Evolutionary conservation across 176 grass and related monocot species (phyloP).

Genomic region (Coix lacrymajobi): DNA sequence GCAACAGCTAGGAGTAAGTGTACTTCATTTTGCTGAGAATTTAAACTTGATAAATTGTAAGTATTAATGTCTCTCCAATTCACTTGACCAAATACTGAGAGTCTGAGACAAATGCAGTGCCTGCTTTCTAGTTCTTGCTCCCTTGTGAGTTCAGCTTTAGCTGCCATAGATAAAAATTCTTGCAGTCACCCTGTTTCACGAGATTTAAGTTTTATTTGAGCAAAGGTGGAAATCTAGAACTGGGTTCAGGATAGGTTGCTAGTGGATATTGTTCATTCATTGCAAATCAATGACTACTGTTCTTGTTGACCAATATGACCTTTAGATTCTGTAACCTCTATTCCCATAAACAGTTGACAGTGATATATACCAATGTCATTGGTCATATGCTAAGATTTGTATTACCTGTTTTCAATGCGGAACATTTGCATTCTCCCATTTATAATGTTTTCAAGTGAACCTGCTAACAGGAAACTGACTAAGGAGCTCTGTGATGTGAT

Average conservation of each 20-base stretch:
- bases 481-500: slow-evolving; percentile 92
- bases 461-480: slow-evolving; percentile 78
- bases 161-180: not conserved
- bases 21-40: not conserved
- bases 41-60: not conserved
- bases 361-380: not conserved
- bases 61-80: not conserved
- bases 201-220: not conserved
- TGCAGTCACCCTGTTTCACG: too few relatives aligned
- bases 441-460: slow-evolving; percentile 18
- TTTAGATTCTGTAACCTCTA: not conserved
- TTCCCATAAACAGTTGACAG: not conserved
- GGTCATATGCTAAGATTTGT: not conserved
- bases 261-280: not conserved
- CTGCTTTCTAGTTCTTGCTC: not conserved
- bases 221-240: not conserved
- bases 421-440: not conserved
- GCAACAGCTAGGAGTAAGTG: not conserved
- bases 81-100: not conserved
- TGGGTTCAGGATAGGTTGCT: not conserved
- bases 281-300: not conserved
- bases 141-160: not conserved
- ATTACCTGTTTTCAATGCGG: not conserved
- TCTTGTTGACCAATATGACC: not conserved
- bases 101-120: not conserved